Evolutionary conservation across 495 filamentous ascomycete species (phyloP), one percentile per base, ranked within the genome.

Genomic region (Penicillium canescens): DNA sequence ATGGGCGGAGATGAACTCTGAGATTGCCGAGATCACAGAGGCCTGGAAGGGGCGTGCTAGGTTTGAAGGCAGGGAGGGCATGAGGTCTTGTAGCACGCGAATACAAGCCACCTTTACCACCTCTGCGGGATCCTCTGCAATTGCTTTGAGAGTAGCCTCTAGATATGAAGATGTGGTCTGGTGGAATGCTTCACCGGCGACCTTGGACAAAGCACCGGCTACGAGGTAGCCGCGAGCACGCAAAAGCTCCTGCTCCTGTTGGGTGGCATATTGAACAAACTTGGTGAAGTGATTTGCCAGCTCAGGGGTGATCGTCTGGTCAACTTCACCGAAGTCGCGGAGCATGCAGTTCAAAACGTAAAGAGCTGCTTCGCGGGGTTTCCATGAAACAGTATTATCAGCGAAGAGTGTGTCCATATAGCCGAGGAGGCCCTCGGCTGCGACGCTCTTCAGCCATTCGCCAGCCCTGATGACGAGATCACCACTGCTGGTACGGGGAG

Each of bases 71-170:
- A 85, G 60, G 6, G 85, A 77, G 35, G 78, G 81, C 23, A 96
- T 76, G 46, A 93, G 89, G 63, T 89, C 88, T 67, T 97, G 92
- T 37, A 97, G 68, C 1, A 90, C 86, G 54, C 92, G 93, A 52
- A 98, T 88, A 65, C 90, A 92, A 11, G 94, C 84, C 23, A 96
- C 95, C 67, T 92, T 88, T 24, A 98, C 92, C 31, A 98, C 79
- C 63, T 96, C 92, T 4, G 90, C 85, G 6, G 84, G 71, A 46
- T 96, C 93, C 20, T 76, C 70, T 14, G 83, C 80, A 46, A 96
- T 87, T 23, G 85, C 85, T 34, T 88, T 85, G 43, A 96, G 76
- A 2, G 90, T 86, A 33, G 82, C 81, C 49, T 94, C 85, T 50
- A 96, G 78, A 55, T 96, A 86, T 14, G 80, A 78, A 2, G 73